Evolutionary conservation across 768 basidiomycete species (phyloP).

Genomic region (Coprinellus aureogranulatus): DNA sequence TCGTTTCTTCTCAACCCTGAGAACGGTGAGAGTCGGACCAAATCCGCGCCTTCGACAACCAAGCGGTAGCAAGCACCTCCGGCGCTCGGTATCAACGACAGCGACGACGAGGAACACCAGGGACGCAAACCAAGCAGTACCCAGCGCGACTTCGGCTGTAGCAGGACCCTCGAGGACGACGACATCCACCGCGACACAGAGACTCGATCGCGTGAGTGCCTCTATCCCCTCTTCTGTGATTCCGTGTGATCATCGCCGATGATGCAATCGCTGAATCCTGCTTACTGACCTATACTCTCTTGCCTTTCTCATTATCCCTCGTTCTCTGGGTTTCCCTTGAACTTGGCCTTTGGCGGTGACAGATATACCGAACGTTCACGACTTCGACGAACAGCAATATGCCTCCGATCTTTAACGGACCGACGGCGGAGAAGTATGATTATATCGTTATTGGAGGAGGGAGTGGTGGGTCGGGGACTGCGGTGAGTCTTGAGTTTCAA

Average conservation of each 20-base stretch:
- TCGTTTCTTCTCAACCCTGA: neutral
- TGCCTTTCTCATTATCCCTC: neutral
- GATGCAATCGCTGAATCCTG: no score
- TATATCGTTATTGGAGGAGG: slow-evolving; percentile 90
- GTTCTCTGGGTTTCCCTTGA: no score
- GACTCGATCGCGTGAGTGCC: slow-evolving; percentile 7
- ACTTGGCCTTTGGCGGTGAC: no score
- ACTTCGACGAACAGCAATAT: slow-evolving; percentile 37
- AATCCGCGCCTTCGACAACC: no score
- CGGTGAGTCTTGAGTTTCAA: slow-evolving; percentile 53
- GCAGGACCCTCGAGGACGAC: neutral
- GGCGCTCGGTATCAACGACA: neutral
- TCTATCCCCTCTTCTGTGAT: neutral
- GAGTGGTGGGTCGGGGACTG: slow-evolving; percentile 86
- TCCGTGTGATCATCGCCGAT: neutral
- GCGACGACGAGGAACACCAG: neutral
- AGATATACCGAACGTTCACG: slow-evolving; percentile 16
- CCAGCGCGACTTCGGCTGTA: no score
- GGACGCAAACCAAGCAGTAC: neutral
- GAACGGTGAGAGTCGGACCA: neutral
- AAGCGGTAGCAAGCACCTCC: no score
- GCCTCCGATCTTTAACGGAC: slow-evolving; percentile 66
- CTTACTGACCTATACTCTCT: neutral
- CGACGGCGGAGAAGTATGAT: slow-evolving; percentile 70
- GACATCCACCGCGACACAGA: neutral